These are phyloP conservation scores for Nicotiana obtusifolia DNA, from an alignment of 257 asterid genomes.

Conservation along the genomic window DNA sequence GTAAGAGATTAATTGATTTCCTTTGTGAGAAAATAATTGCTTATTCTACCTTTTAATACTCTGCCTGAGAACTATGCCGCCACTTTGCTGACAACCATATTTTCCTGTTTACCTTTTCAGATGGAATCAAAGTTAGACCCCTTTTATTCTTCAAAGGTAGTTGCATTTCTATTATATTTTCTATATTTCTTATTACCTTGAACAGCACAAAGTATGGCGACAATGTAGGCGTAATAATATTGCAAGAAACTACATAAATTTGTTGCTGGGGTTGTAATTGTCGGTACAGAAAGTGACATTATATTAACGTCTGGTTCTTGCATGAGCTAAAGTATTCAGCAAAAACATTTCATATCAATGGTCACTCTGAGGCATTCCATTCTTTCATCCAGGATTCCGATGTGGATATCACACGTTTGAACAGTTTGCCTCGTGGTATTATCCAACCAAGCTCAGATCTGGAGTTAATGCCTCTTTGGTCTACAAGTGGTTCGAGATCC, in stretches of 20 bases:
- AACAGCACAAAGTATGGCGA: not conserved
- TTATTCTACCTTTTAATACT: not conserved
- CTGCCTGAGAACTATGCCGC: not conserved
- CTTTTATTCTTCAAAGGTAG: conserved; percentile 40
- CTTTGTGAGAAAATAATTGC: too few species aligned
- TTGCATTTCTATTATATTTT: not conserved
- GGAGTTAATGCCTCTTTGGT: conserved; percentile 63
- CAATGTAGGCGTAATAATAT: not conserved
- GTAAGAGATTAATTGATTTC: not conserved
- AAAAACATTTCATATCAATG: not conserved
- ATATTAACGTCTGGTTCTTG: not conserved
- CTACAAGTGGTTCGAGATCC: conserved; percentile 42
- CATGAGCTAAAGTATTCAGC: not conserved
- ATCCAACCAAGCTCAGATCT: conserved; percentile 49
- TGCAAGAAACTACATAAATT: not conserved
- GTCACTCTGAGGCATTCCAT: not conserved
- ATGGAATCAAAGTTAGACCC: conserved; percentile 42
- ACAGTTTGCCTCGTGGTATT: conserved; percentile 57
- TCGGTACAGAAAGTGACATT: not conserved
- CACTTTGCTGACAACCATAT: not conserved
- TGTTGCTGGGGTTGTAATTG: not conserved
- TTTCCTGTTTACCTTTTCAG: conserved; percentile 30
- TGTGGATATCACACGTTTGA: conserved; percentile 23
- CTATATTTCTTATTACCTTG: not conserved
- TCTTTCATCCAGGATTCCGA: conserved; percentile 33